Percentiles rank a stretch among this genome's conserved stretches.
Evolutionary conservation across 2,329 filamentous ascomycete species (phyloP).

Genomic region (Corynespora cassiicola): DNA sequence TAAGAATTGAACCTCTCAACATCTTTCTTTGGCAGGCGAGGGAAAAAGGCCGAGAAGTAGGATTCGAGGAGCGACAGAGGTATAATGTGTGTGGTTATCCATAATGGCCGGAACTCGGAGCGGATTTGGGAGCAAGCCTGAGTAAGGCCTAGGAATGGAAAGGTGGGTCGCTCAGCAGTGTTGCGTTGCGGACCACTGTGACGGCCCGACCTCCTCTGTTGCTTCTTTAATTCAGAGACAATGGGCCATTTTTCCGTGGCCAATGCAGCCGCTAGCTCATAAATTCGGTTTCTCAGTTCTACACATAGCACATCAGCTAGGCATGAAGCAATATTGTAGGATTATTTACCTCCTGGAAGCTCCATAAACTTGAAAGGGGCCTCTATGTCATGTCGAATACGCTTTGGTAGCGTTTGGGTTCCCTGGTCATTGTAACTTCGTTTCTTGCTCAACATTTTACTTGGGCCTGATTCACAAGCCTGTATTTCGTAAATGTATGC

Average conservation of each 20-base stretch:
- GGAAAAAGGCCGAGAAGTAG: constrained; percentile 31
- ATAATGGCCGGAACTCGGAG: constrained; percentile 31
- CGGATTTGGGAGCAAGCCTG: constrained; percentile 29
- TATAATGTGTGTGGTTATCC: constrained; percentile 28
- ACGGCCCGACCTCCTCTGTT: too few species aligned
- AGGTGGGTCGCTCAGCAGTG: not conserved
- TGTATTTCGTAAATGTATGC: too few species aligned
- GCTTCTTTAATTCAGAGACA: too few species aligned
- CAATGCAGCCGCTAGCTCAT: constrained; percentile 24
- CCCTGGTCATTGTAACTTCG: not conserved
- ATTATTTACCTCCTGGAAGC: constrained; percentile 27
- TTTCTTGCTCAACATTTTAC: constrained; percentile 6
- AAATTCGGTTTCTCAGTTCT: constrained; percentile 36
- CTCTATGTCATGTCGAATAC: constrained; percentile 7
- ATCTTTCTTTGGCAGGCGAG: constrained; percentile 7
- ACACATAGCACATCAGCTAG: constrained; percentile 8
- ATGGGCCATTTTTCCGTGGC: too few species aligned
- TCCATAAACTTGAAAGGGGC: constrained; percentile 26
- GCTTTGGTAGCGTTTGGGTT: constrained; percentile 10
- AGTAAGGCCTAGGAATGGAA: constrained; percentile 27
- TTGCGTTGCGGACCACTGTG: too few species aligned
- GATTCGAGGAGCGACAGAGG: constrained; percentile 17
- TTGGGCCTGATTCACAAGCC: not conserved
- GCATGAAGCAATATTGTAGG: not conserved
- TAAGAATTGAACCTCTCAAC: constrained; percentile 9